These are phyloP conservation scores for Dryas integrifolia DNA, from an alignment of 331 rosid genomes.

Conservation along the genomic window DNA sequence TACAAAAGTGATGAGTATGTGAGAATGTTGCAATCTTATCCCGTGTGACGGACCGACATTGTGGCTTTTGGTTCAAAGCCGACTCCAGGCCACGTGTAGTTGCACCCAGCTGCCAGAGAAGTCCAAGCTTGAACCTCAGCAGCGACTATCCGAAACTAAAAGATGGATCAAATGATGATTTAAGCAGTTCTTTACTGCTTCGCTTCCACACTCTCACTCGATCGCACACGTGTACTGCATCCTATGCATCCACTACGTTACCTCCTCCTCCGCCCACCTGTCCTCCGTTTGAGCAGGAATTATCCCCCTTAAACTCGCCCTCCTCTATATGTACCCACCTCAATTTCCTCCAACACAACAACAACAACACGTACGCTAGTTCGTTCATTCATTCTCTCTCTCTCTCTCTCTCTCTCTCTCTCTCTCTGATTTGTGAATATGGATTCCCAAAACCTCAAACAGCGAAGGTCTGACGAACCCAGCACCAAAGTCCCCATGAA, in stretches of 20 bases:
- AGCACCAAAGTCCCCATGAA: neutral
- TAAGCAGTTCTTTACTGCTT: too few species aligned
- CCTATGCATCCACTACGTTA: slow-evolving; percentile 1
- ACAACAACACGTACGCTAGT: neutral
- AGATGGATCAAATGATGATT: too few species aligned
- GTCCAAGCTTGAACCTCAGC: neutral
- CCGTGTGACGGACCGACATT: neutral
- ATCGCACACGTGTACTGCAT: slow-evolving; percentile 8
- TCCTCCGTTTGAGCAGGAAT: slow-evolving; percentile 15
- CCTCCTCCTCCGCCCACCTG: slow-evolving; percentile 40
- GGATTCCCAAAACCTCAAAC: slow-evolving; percentile 53
- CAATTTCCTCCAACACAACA: slow-evolving; percentile 2
- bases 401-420: neutral
- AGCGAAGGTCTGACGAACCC: slow-evolving; percentile 33
- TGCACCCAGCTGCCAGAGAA: neutral
- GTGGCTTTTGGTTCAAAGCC: neutral
- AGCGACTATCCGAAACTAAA: neutral
- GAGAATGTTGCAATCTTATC: neutral
- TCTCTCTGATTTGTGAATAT: slow-evolving; percentile 19
- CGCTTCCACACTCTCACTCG: neutral
- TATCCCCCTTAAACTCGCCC: neutral
- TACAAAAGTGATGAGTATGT: too few species aligned
- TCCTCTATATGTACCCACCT: slow-evolving; percentile 2
- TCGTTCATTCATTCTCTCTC: neutral
- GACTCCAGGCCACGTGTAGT: neutral